Base-by-base conservation (phyloP, 208 protist genomes). In the Leptomonas seymouri region DNA sequence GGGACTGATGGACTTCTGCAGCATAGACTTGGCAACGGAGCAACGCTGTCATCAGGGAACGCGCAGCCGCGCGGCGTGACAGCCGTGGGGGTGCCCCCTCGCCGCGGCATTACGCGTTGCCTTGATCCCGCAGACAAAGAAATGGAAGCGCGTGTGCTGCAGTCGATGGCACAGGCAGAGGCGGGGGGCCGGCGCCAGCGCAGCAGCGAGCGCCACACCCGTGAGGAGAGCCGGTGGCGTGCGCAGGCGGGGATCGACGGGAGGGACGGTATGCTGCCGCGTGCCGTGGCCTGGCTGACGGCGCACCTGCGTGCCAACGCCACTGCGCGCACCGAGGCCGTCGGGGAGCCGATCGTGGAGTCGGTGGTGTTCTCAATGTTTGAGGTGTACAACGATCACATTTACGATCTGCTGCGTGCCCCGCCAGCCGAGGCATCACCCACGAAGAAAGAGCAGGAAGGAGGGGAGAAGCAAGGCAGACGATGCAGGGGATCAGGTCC, bases 331-430 rank as follows among this genome's bases (percentile, higher is more conserved):
- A 21, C 23, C 14, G 25, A 30, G 8, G 28, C 30, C n/a, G 50
- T 16, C 2, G 67, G 53, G 0, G 41, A 23, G 23, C 71, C 76
- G 1, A 61, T 71, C 56, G 72, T 85, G 30, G 59, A 72, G 16
- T 78, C 71, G 42, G 27, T 85, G 18, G 39, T 51, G 27, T 63
- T 81, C 21, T 79, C 76, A n/a, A 80, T 74, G 61, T 78, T 72
- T 41, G 81, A 86, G 51, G 75, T 86, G 39, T 81, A 82, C 72
- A 74, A 80, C 55, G 73, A 80, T n/a, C 71, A 65, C 30, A 62
- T 80, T 3, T 82, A 75, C 57, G 81, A 86, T 31, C 57, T 86
- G 15, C 69, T 86, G 34, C 76, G 62, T 7, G 28, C 39, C 8
- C 67, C 67, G 11, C 34, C 59, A 0, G 34, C 68, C 14, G 20